Evolutionary conservation across 257 asterid genomes (phyloP).

Genomic region (Linderniella brevidens): DNA sequence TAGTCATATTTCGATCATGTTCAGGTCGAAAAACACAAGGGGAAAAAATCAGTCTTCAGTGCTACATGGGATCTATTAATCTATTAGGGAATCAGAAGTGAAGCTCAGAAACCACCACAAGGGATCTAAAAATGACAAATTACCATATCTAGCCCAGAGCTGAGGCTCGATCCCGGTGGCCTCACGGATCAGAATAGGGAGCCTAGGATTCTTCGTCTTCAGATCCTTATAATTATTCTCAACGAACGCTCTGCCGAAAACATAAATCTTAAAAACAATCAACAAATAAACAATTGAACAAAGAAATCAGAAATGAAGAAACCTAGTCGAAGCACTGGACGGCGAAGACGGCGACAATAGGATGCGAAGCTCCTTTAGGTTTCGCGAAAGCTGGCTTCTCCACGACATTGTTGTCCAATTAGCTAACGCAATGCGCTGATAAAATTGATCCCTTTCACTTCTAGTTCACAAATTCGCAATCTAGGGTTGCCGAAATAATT

Average conservation of each 20-base stretch:
- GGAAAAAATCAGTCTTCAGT: too few species aligned
- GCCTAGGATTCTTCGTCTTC: slow-evolving; percentile 72
- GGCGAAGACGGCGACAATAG: slow-evolving; percentile 51
- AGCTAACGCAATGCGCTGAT: too few species aligned
- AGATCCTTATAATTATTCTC: slow-evolving; percentile 80
- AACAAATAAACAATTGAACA: not conserved
- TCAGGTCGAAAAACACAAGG: too few species aligned
- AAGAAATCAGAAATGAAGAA: slow-evolving; percentile 1
- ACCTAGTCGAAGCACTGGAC: slow-evolving; percentile 73
- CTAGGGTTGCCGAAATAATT: too few species aligned
- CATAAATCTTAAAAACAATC: not conserved
- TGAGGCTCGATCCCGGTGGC: slow-evolving; percentile 69
- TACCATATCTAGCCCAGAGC: slow-evolving; percentile 97
- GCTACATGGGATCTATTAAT: not conserved
- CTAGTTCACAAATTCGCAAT: too few species aligned
- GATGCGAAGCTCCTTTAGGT: slow-evolving; percentile 75
- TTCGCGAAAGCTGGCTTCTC: slow-evolving; percentile 61
- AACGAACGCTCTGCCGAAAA: slow-evolving; percentile 41
- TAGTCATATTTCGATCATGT: too few species aligned
- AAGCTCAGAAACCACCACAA: slow-evolving; percentile 5
- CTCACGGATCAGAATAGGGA: slow-evolving; percentile 83
- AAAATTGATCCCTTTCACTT: not conserved
- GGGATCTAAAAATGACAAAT: not conserved
- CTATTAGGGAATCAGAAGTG: not conserved
- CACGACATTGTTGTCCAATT: slow-evolving; percentile 46